Evolutionary conservation across 176 grass and related monocot species (phyloP).

Genomic region (Pharus latifolius): DNA sequence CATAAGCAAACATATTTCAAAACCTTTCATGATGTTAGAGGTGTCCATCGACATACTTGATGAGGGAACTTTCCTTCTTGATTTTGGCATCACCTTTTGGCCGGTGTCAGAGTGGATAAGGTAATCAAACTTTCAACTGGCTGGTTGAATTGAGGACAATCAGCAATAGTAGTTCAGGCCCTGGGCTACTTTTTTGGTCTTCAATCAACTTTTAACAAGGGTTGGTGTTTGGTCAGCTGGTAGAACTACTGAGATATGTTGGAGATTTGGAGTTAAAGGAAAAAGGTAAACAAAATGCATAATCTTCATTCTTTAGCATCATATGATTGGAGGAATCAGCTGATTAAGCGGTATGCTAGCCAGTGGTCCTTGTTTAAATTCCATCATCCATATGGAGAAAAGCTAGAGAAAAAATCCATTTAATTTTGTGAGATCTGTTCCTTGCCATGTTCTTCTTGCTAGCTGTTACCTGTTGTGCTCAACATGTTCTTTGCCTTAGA

Average conservation of each 20-base stretch:
- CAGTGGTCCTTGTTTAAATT: not conserved
- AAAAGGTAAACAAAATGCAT: not conserved
- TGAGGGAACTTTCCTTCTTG: not conserved
- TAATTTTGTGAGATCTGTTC: not conserved
- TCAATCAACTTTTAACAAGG: not conserved
- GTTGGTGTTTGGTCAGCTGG: slow-evolving; percentile 11
- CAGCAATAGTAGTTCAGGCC: slow-evolving; percentile 29
- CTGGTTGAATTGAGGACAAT: slow-evolving; percentile 20
- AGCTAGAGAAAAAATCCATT: not conserved
- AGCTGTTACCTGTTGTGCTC: not conserved
- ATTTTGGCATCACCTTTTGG: not conserved
- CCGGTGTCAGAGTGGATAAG: slow-evolving; percentile 17
- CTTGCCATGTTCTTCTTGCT: not conserved
- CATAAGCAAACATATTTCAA: slow-evolving; percentile 21
- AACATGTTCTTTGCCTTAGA: not conserved
- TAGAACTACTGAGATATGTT: not conserved
- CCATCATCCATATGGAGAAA: not conserved
- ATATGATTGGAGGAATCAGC: not conserved
- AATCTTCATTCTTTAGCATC: not conserved
- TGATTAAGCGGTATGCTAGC: not conserved
- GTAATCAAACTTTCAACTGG: slow-evolving; percentile 17
- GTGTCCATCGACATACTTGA: slow-evolving; percentile 5
- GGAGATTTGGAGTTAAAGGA: not conserved
- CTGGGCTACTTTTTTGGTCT: slow-evolving; percentile 7
- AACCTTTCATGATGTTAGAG: slow-evolving; percentile 17